A percentile compares a stretch with the other conserved stretches of the same genome.
phyloP scores from a whole-genome alignment of 2,329 filamentous ascomycete species.

The Juglanconis juglandina region DNA sequence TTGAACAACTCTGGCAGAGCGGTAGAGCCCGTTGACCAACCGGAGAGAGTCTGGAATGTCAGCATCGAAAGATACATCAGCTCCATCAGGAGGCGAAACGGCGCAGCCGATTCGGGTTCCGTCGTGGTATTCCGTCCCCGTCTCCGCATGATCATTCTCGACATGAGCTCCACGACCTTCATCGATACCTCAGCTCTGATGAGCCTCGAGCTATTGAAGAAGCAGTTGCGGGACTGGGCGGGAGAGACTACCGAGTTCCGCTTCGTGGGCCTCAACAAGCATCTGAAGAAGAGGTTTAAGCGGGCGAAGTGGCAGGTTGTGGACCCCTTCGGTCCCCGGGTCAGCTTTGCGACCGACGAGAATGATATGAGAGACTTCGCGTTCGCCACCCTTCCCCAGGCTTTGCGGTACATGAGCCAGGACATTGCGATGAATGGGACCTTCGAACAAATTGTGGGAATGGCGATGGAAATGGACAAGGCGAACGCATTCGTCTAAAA shows the following conservation, averaged over 20 bases:
- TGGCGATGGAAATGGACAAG: background rate
- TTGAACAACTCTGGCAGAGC: background rate
- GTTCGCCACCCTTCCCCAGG: constrained; percentile 1
- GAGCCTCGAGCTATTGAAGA: constrained; percentile 18
- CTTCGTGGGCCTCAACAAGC: constrained; percentile 4
- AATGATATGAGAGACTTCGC: background rate
- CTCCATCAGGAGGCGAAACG: background rate
- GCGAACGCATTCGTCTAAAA: too few species aligned
- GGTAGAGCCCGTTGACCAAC: background rate
- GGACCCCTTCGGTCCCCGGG: background rate
- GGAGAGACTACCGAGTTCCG: constrained; percentile 2
- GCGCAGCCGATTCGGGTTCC: background rate
- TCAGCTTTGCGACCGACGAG: background rate
- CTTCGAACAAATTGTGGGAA: constrained; percentile 1
- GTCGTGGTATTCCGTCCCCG: background rate
- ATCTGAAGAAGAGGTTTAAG: constrained; percentile 5
- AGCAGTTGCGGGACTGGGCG: constrained; percentile 7
- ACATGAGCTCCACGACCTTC: constrained; percentile 32
- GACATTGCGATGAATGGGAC: background rate
- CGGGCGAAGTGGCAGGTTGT: constrained; percentile 6
- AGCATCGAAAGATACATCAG: background rate
- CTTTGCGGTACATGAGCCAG: constrained; percentile 1
- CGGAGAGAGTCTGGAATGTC: constrained; percentile 1
- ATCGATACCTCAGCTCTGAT: constrained; percentile 34
- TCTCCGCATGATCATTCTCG: constrained; percentile 12